phyloP scores from a whole-genome alignment of 441 rosid species.

The Erodium texanum region DNA sequence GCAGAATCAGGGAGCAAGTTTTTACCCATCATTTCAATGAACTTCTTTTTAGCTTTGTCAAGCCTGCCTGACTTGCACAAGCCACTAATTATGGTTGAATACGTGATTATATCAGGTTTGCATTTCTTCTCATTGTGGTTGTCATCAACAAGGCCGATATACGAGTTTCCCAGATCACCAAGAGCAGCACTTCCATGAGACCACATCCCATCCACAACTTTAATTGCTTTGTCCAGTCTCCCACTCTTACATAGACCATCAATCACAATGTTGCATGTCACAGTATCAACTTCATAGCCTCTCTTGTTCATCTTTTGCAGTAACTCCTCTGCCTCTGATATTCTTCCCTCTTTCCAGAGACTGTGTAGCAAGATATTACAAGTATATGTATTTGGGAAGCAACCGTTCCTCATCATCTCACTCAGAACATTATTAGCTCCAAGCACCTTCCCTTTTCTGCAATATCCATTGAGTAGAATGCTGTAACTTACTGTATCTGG shows the following conservation, averaged over 20 bases:
- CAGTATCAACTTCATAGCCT: slow-evolving; percentile 64
- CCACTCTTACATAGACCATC: slow-evolving; percentile 72
- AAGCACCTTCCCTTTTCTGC: slow-evolving; percentile 46
- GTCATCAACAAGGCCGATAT: slow-evolving; percentile 58
- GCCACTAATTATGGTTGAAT: slow-evolving; percentile 66
- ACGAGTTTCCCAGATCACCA: slow-evolving; percentile 69
- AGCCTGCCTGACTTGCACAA: slow-evolving; percentile 75
- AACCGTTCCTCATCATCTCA: slow-evolving; percentile 60
- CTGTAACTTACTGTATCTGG: slow-evolving; percentile 73
- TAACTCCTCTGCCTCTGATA: slow-evolving; percentile 83
- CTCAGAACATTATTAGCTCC: slow-evolving; percentile 57
- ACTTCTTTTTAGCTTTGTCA: slow-evolving; percentile 69
- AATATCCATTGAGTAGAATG: slow-evolving; percentile 69
- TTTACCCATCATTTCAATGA: slow-evolving; percentile 68
- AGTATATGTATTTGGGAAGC: slow-evolving; percentile 61
- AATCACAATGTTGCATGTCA: slow-evolving; percentile 82
- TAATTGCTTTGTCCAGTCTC: slow-evolving; percentile 76
- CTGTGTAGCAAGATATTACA: slow-evolving; percentile 84
- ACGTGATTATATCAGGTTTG: slow-evolving; percentile 60
- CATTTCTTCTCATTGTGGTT: slow-evolving; percentile 51
- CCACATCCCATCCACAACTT: slow-evolving; percentile 72
- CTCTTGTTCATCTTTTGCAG: slow-evolving; percentile 73
- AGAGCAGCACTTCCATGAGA: slow-evolving; percentile 85
- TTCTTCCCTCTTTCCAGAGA: slow-evolving; percentile 61
- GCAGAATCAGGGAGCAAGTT: slow-evolving; percentile 69